phyloP scores from a whole-genome alignment of 306 rosid species.

The Rosa chinensis region DNA sequence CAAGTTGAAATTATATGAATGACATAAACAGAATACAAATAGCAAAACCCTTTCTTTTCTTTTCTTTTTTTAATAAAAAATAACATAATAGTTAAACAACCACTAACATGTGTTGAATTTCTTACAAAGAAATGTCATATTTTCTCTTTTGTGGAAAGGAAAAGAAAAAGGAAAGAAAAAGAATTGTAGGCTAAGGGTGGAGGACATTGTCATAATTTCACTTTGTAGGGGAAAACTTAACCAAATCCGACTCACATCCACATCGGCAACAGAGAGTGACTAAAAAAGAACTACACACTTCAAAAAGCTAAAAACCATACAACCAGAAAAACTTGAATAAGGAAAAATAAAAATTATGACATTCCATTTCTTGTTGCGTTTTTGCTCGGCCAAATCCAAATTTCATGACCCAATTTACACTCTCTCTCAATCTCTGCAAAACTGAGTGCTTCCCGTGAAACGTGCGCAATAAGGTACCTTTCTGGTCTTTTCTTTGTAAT shows the following conservation, averaged over 20 bases:
- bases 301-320: background rate
- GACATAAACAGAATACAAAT: no score
- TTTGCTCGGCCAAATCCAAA: background rate
- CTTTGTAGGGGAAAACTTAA: background rate
- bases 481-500: background rate
- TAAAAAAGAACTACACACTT: background rate
- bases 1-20: no score
- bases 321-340: background rate
- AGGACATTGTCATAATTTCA: background rate
- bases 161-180: background rate
- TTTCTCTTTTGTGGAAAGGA: no score
- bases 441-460: background rate
- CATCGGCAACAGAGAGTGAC: constrained; percentile 13
- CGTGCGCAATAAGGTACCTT: constrained; percentile 13
- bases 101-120: no score
- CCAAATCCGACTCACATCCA: constrained; percentile 15
- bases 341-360: background rate
- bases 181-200: background rate
- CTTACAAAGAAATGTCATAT: no score
- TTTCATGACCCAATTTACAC: background rate
- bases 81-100: no score
- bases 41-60: no score
- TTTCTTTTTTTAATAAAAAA: no score
- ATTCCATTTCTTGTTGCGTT: background rate
- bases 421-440: background rate